Conservation (phyloP, 2,329 filamentous ascomycete species). For the Trichoderma sp. region DNA sequence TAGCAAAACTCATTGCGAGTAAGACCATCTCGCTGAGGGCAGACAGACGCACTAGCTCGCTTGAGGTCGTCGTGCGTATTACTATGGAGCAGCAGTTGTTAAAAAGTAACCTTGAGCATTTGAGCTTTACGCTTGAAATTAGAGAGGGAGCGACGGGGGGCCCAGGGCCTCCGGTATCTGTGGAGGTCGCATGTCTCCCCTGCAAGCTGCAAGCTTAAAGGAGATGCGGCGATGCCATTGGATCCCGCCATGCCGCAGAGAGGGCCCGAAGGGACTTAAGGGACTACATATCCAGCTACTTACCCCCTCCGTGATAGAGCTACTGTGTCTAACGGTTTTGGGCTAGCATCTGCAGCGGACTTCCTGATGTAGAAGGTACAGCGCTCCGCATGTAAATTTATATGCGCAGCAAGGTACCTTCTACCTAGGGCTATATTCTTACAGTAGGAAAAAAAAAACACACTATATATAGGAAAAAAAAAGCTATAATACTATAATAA, state of each 20-base stretch:
- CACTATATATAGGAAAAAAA: no score
- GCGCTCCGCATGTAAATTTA: no score
- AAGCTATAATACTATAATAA: no score
- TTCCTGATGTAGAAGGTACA: no score
- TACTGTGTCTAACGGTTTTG: no score
- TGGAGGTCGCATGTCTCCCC: constrained; percentile 20
- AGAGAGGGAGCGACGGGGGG: constrained; percentile 12
- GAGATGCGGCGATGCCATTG: constrained; percentile 20
- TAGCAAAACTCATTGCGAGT: neutral
- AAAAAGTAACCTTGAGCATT: constrained; percentile 22
- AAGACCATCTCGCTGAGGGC: neutral
- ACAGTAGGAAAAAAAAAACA: no score
- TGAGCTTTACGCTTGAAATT: constrained; percentile 25
- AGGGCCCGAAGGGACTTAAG: neutral
- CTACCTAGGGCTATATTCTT: no score
- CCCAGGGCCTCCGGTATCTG: neutral
- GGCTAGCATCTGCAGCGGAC: no score
- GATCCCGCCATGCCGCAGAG: neutral
- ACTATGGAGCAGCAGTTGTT: neutral
- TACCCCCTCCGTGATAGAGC: no score
- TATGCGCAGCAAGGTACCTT: no score
- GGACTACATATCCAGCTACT: no score
- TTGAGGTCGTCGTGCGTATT: neutral
- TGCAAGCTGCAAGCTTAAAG: constrained; percentile 16
- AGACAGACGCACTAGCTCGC: neutral